Percentiles rank a stretch among this genome's conserved stretches.
phyloP scores from a whole-genome alignment of 176 grass and related monocot genomes.

The Avena insularis region DNA sequence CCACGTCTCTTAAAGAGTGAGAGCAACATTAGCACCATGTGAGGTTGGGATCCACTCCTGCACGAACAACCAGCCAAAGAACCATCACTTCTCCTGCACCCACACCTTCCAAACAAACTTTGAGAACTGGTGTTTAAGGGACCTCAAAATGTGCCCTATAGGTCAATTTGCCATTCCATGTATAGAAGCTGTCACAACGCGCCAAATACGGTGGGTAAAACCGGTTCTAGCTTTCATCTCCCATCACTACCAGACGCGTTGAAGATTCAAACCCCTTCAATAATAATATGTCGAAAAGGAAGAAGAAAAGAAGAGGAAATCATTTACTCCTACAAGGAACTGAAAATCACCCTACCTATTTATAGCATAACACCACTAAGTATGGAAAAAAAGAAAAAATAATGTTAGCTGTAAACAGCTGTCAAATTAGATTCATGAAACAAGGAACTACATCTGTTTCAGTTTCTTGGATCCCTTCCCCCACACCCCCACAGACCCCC shows the following conservation, averaged over 20 bases:
- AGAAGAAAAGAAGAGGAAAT: constrained; percentile 35
- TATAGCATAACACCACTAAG: constrained; percentile 43
- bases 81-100: not conserved
- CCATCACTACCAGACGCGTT: not conserved
- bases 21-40: not conserved
- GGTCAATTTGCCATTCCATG: not conserved
- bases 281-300: not conserved
- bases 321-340: constrained; percentile 42
- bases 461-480: constrained; percentile 42
- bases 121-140: not conserved
- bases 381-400: not conserved
- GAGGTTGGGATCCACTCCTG: not conserved
- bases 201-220: not conserved
- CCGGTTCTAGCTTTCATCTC: not conserved
- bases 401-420: constrained; percentile 34
- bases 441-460: constrained; percentile 49
- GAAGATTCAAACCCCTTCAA: constrained; percentile 30
- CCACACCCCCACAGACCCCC: not conserved
- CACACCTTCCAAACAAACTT: constrained; percentile 24
- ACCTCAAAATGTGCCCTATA: not conserved
- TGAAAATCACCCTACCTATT: constrained; percentile 36
- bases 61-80: not conserved
- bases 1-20: not conserved
- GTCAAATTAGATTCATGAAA: constrained; percentile 46
- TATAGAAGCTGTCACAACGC: not conserved